These are phyloP conservation scores for Phialophora verrucosa DNA, from an alignment of 2,329 filamentous ascomycete genomes.

Conservation along the genomic window DNA sequence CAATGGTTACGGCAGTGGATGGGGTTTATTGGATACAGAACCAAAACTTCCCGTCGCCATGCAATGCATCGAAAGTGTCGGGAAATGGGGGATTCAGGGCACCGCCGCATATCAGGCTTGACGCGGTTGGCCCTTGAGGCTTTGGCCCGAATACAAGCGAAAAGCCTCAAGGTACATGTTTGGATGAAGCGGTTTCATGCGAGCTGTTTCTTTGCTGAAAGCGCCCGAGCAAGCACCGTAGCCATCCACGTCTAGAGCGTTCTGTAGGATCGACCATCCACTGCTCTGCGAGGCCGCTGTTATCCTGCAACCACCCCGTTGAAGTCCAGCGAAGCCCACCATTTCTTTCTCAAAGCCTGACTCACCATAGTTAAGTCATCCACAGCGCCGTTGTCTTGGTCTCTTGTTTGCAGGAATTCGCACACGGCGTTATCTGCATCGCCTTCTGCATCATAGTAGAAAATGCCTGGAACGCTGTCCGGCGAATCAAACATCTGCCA, in stretches of 20 bases:
- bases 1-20: background rate
- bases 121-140: background rate
- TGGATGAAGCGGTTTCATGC: background rate
- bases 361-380: slow-evolving; percentile 25
- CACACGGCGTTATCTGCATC: slow-evolving; percentile 31
- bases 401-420: slow-evolving; percentile 22
- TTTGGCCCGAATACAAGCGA: background rate
- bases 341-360: slow-evolving; percentile 22
- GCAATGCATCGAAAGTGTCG: background rate
- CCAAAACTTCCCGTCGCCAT: background rate
- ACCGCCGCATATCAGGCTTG: background rate
- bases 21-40: background rate
- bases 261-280: background rate
- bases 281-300: background rate
- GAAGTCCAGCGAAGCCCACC: slow-evolving; percentile 21
- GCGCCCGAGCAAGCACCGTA: background rate
- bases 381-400: slow-evolving; percentile 16
- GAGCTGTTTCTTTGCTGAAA: background rate
- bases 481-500: slow-evolving; percentile 27
- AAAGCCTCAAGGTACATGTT: background rate
- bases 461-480: slow-evolving; percentile 23
- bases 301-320: slow-evolving; percentile 12
- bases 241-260: background rate
- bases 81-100: background rate
- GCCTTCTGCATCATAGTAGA: slow-evolving; percentile 32